These are phyloP conservation scores for Funneliformis caledonium DNA, from an alignment of 371 early-diverging fungal species.

Conservation along the genomic window DNA sequence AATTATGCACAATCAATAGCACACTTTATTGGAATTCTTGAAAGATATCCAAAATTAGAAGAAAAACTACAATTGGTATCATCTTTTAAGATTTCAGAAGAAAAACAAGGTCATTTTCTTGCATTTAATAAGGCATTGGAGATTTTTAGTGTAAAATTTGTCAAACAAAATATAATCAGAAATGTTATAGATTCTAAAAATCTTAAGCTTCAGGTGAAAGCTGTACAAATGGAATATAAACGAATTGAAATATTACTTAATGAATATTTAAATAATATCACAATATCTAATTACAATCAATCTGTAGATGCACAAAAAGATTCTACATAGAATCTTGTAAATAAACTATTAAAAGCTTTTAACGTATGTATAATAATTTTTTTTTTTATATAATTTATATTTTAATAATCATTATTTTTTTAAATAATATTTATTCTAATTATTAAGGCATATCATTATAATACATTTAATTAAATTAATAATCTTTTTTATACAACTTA, in stretches of 20 bases:
- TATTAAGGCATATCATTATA: not conserved
- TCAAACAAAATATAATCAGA: not conserved
- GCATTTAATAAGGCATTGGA: too few relatives aligned
- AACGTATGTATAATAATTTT: not conserved
- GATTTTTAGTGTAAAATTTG: not conserved
- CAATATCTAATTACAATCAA: not conserved
- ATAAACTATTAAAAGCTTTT: not conserved
- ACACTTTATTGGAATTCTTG: slow-evolving; percentile 4
- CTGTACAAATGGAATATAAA: not conserved
- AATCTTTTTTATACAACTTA: not conserved
- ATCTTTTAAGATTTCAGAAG: not conserved
- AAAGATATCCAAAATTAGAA: not conserved
- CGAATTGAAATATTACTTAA: slow-evolving; percentile 8
- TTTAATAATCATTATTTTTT: too few relatives aligned
- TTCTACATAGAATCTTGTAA: not conserved
- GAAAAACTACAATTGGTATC: not conserved
- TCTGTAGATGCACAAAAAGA: not conserved
- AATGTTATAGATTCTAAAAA: not conserved
- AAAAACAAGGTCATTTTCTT: not conserved
- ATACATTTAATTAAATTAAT: not conserved
- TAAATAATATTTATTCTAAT: too few relatives aligned
- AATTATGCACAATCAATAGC: slow-evolving; percentile 5
- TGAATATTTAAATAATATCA: not conserved
- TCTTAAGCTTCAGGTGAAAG: not conserved
- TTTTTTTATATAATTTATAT: too few relatives aligned